Conservation (phyloP, 108 stramenopile genomes). For the Parietichytrium sp. region DNA sequence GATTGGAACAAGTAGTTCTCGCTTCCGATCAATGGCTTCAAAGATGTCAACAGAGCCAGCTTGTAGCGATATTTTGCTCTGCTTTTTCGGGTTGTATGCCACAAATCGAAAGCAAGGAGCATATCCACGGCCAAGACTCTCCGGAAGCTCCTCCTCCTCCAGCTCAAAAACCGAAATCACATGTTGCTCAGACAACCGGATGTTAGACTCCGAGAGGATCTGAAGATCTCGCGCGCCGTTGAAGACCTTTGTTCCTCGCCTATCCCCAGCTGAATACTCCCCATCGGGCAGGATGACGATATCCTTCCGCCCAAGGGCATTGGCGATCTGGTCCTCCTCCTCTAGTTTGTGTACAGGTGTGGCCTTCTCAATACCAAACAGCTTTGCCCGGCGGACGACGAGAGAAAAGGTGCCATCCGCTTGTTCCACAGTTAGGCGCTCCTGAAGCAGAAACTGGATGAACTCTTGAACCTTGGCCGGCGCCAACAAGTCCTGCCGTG, state of each 20-base stretch:
- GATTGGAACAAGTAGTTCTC: neutral
- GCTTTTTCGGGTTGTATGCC: conserved; percentile 17
- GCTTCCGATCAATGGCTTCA: conserved; percentile 4
- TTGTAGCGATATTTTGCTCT: neutral
- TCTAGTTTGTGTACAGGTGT: neutral
- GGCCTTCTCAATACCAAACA: neutral
- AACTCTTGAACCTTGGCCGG: neutral
- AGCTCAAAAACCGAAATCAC: neutral
- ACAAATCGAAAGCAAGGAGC: neutral
- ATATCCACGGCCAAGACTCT: neutral
- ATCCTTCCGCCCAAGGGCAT: no score
- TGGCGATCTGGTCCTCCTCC: neutral
- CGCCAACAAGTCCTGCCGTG: neutral
- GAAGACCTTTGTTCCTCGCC: conserved; percentile 5
- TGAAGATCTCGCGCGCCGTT: neutral
- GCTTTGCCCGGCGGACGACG: neutral
- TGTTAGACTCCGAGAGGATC: neutral
- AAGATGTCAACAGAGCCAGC: neutral
- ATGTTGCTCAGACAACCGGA: neutral
- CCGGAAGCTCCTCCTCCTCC: neutral
- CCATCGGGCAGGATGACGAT: neutral
- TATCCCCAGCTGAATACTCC: neutral
- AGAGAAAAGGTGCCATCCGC: neutral
- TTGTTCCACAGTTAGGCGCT: neutral
- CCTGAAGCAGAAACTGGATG: conserved; percentile 10